These are phyloP conservation scores for Spiromastix sp. DNA, from an alignment of 2,329 filamentous ascomycete genomes.

Conservation along the genomic window DNA sequence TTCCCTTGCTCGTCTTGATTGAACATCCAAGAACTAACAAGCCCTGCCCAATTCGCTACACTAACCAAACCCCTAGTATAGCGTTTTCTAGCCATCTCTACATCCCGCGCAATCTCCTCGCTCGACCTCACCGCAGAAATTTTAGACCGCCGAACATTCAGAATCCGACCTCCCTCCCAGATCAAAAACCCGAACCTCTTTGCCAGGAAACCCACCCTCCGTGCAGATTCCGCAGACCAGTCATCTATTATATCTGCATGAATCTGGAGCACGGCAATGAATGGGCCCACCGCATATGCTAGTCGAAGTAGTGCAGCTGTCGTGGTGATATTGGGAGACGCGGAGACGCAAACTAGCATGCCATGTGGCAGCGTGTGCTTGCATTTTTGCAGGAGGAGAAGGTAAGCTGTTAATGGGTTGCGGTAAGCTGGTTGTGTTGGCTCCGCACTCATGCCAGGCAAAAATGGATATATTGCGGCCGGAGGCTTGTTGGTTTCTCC, in stretches of 20 bases:
- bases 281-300: constrained; percentile 49
- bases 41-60: constrained; percentile 27
- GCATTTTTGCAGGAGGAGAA: constrained; percentile 21
- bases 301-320: constrained; percentile 45
- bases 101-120: constrained; percentile 22
- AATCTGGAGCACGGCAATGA: constrained; percentile 51
- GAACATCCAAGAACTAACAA: constrained; percentile 30
- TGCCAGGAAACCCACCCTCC: constrained; percentile 24
- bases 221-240: constrained; percentile 46
- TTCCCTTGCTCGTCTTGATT: constrained; percentile 25
- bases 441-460: no score
- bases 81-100: constrained; percentile 26
- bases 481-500: no score
- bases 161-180: constrained; percentile 31
- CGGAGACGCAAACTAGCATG: constrained; percentile 33
- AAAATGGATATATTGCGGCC: no score
- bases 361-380: constrained; percentile 30
- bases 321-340: constrained; percentile 48
- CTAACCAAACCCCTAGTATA: constrained; percentile 30
- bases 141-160: constrained; percentile 27
- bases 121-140: constrained; percentile 19
- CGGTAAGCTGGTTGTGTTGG: constrained; percentile 9
- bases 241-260: constrained; percentile 53
- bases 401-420: constrained; percentile 28
- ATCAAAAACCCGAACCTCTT: constrained; percentile 28